Base-by-base conservation (phyloP, 2,329 filamentous ascomycete genomes). In the Apiospora marii region DNA sequence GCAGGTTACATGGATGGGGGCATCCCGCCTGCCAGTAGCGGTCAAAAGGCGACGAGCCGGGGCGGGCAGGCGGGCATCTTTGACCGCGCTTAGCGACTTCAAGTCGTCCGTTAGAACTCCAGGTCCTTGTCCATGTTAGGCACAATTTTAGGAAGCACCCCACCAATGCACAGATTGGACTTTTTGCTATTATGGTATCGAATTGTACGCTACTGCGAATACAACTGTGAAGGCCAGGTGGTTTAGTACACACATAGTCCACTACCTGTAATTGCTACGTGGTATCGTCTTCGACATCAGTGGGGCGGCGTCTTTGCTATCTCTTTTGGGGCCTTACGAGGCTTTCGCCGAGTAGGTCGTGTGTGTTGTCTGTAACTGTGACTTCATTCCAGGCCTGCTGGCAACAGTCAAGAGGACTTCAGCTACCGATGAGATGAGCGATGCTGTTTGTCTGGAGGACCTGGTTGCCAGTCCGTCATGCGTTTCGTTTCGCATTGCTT, bases 231-330 rank as follows among this genome's bases (percentile, higher is more conserved):
- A 64, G 58, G 19, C 34, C 58, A 41, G 58, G 34, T 51, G 19
- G 19, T 48, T 19, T 24, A 64, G 53, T 61, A 16, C 30, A 64
- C 58, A 41, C 10, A 10, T 24, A 64, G 53, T 61, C 30, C 30
- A 64, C 58, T 64, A 22, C 22, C 58, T 64, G 58, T 64, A 64
- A 64, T 64, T 64, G 58, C 58, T 64, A 64, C 58, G 58, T 64
- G 34, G 58, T 64, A 64, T 64, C 58, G 58, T 64, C 51, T 58
- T 64, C 34, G 12, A 24, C 16, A 22, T 41, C 58, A n/a, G 58
- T 64, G 58, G 58, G 58, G 58, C 58, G 1, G 8, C n/a, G 34
- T 13, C 10, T 64, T n/a, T 37, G 58, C 10, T 64, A 37, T n/a
- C 34, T 64, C 3, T 41, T 64, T 10, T 41, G 34, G 58, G 58